Conservation (phyloP, 1,139 yeast species). For the Saccharomycopsis hybrid region DNA sequence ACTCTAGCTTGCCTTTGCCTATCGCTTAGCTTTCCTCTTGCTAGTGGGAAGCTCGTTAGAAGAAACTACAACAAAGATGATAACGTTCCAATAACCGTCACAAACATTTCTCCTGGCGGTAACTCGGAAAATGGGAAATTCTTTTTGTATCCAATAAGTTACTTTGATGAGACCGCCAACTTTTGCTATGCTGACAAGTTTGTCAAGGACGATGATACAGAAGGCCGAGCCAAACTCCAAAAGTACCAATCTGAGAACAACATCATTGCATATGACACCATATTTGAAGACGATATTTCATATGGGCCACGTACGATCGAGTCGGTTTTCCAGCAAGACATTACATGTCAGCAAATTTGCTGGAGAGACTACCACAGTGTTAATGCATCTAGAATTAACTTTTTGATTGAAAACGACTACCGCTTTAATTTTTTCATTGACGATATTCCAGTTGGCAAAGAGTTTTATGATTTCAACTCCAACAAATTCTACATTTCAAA, state of each 20-base stretch:
- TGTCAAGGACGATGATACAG: neutral
- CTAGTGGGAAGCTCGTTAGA: neutral
- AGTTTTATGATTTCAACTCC: constrained; percentile 26
- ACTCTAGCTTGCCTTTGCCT: too few relatives aligned
- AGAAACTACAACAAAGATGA: constrained; percentile 23
- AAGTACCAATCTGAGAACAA: neutral
- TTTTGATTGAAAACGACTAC: constrained; percentile 26
- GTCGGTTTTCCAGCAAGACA: constrained; percentile 19
- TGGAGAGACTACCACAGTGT: constrained; percentile 23
- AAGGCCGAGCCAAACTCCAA: too few relatives aligned
- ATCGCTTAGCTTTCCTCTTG: too few relatives aligned
- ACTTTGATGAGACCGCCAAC: constrained; percentile 24
- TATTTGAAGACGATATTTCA: constrained; percentile 23
- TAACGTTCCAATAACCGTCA: constrained; percentile 23
- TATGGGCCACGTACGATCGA: constrained; percentile 24
- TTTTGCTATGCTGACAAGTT: constrained; percentile 23
- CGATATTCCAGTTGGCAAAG: constrained; percentile 27
- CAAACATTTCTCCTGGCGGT: constrained; percentile 27
- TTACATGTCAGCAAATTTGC: constrained; percentile 23
- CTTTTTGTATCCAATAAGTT: constrained; percentile 26
- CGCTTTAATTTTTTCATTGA: constrained; percentile 27
- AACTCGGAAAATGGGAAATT: constrained; percentile 24
- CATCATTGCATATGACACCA: constrained; percentile 17
- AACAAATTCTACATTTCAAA: constrained; percentile 25
- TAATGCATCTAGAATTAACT: constrained; percentile 26